Conservation (phyloP, 768 basidiomycete genomes). For the Tulasnella sp. region DNA sequence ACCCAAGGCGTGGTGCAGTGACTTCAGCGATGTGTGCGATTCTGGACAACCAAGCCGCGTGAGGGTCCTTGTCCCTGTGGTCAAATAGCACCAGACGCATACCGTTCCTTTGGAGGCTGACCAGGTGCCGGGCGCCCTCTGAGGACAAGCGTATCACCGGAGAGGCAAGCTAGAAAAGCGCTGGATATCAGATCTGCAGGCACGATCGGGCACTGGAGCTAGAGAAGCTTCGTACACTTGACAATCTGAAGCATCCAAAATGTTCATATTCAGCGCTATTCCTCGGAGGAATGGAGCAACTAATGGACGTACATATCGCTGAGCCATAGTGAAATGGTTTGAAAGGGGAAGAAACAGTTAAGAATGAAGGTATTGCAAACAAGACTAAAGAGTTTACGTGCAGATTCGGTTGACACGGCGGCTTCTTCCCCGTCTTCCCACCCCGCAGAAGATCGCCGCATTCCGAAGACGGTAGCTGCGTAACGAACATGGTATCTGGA, state of each 20-base stretch:
- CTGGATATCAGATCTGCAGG: background rate
- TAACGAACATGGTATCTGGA: background rate
- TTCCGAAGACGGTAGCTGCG: background rate
- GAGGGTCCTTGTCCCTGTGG: background rate
- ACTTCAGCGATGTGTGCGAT: slow-evolving; percentile 90
- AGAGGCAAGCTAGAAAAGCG: slow-evolving; percentile 70
- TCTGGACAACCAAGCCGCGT: slow-evolving; percentile 48
- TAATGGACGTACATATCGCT: slow-evolving; percentile 9
- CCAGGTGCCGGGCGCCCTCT: slow-evolving; percentile 79
- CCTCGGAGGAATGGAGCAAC: background rate
- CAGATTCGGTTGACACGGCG: slow-evolving; percentile 27
- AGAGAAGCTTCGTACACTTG: slow-evolving; percentile 11
- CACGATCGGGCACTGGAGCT: background rate
- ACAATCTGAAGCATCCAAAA: slow-evolving; percentile 14
- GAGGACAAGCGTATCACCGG: slow-evolving; percentile 86
- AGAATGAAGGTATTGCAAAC: slow-evolving; percentile 7
- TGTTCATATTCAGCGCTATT: background rate
- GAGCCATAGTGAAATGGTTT: slow-evolving; percentile 17
- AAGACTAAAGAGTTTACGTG: slow-evolving; percentile 19
- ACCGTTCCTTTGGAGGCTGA: slow-evolving; percentile 90
- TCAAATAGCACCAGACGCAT: slow-evolving; percentile 35
- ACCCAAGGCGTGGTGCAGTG: slow-evolving; percentile 81
- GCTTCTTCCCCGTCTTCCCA: background rate
- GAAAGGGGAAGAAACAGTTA: background rate
- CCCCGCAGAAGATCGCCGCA: background rate